A percentile compares a stretch with the other conserved stretches of the same genome.
Conservation (phyloP, 306 rosid genomes). For the Glycine tomentella region DNA sequence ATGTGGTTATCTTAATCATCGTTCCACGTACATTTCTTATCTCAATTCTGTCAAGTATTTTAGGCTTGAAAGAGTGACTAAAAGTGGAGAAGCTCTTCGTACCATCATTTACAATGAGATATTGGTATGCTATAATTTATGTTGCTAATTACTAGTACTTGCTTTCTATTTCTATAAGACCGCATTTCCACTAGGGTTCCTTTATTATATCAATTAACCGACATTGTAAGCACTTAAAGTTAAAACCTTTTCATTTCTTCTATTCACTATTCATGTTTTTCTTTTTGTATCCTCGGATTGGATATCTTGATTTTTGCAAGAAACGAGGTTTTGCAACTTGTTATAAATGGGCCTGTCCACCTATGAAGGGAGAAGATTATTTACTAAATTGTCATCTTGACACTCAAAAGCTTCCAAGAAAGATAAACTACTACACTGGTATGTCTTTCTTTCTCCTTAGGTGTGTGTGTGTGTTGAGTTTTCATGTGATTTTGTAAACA, state of each 20-base stretch:
- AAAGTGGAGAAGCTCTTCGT: constrained; percentile 70
- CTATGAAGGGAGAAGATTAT: constrained; percentile 66
- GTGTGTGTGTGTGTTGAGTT: background rate
- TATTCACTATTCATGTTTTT: background rate
- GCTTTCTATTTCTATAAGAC: background rate
- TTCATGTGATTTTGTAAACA: constrained; percentile 12
- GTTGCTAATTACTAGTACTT: background rate
- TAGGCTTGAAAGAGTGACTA: constrained; percentile 55
- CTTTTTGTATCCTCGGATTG: constrained; percentile 53
- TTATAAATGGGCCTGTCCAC: constrained; percentile 77
- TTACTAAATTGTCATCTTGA: constrained; percentile 68
- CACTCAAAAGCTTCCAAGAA: constrained; percentile 65
- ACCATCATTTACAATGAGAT: constrained; percentile 80
- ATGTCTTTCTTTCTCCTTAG: constrained; percentile 25
- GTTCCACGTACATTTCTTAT: constrained; percentile 65
- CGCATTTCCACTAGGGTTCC: constrained; percentile 4
- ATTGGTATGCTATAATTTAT: constrained; percentile 51
- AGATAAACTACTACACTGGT: constrained; percentile 70
- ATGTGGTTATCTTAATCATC: constrained; percentile 65
- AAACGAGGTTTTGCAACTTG: constrained; percentile 68
- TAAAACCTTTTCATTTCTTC: constrained; percentile 13
- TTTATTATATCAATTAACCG: background rate
- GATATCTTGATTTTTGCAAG: constrained; percentile 80
- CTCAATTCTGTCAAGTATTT: constrained; percentile 78
- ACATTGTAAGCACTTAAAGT: background rate